Conservation (phyloP, 129 eudicot species). For the Smallanthus sonchifolius region DNA sequence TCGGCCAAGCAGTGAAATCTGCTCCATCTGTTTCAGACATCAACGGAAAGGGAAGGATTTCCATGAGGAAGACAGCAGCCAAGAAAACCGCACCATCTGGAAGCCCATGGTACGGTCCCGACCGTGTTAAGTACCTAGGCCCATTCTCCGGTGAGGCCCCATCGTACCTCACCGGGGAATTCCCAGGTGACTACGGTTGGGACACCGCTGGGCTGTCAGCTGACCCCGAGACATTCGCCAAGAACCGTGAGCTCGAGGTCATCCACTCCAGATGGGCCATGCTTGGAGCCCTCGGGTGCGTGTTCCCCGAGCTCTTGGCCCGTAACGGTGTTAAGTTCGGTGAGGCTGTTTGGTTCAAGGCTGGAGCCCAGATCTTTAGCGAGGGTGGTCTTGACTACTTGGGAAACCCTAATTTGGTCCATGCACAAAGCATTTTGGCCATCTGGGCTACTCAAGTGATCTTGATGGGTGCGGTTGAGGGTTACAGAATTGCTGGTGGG, state of each 20-base stretch:
- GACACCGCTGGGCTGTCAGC: slow-evolving; percentile 69
- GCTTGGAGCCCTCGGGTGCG: slow-evolving; percentile 49
- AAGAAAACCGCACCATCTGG: slow-evolving; percentile 32
- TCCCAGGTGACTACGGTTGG: slow-evolving; percentile 77
- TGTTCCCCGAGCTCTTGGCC: slow-evolving; percentile 39
- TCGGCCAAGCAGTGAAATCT: slow-evolving; percentile 30
- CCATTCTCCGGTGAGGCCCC: slow-evolving; percentile 74
- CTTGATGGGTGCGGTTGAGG: slow-evolving; percentile 57
- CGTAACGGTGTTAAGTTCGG: slow-evolving; percentile 42
- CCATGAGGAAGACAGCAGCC: slow-evolving; percentile 28
- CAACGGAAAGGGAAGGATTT: slow-evolving; percentile 22
- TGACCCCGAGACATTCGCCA: slow-evolving; percentile 66
- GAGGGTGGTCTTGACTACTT: slow-evolving; percentile 44
- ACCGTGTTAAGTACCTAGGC: slow-evolving; percentile 47
- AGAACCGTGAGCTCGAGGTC: slow-evolving; percentile 67
- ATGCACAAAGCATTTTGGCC: slow-evolving; percentile 42
- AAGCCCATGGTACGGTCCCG: slow-evolving; percentile 36
- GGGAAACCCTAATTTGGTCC: slow-evolving; percentile 40
- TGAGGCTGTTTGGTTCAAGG: slow-evolving; percentile 43
- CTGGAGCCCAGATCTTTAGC: slow-evolving; percentile 43
- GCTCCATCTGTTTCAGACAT: slow-evolving; percentile 24
- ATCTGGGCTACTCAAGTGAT: slow-evolving; percentile 40
- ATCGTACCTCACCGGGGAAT: slow-evolving; percentile 67
- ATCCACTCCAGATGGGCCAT: slow-evolving; percentile 56
- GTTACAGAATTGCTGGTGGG: slow-evolving; percentile 73